Base-by-base conservation (phyloP, 805 yeast species). In the Saturnispora besseyi region DNA sequence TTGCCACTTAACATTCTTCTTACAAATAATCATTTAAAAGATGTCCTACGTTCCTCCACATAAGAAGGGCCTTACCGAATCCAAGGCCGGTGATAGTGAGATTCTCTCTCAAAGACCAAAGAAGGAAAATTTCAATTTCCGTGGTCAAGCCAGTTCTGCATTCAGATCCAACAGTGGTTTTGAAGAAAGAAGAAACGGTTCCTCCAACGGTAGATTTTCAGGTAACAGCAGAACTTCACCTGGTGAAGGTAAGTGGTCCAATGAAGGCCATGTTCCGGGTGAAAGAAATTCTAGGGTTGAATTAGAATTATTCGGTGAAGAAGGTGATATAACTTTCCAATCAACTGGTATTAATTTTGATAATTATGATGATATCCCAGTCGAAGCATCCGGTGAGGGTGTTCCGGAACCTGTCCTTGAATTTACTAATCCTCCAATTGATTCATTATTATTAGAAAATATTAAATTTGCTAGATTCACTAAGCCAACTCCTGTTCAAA, bases 271-370 rank as follows among this genome's bases (percentile, higher is more conserved):
- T 66, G 74, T 81, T 57, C 95, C 95, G 52, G 87, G 95, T 53
- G 77, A 81, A 50, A 75, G 71, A 57, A 84, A 86, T 68, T 79
- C 78, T 61, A 73, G 74, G 51, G 62, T 82, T 57, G 99, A 93
- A 73, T 60, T 75, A 51, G 89, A 87, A 62, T 74, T 93, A 55
- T 95, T 86, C 61, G 99, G 99, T 62, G 73, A 77, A 45, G 76
- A 76, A 48, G 87, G 82, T 49, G 95, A 82, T 62, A 76, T 88
- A 60, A 62, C 66, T 37, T 81, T 82, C 74, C 96, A 87, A 75
- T 82, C 95, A 48, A 85, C 96, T 36, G 99, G 99, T 77, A 93
- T 93, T 72, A 93, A 93, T 75, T 93, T 93, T 64, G 99, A 95
- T 70, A 89, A 87, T 76, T 93, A 93, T 71, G 99, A 93, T 68